phyloP scores from a whole-genome alignment of 441 rosid species.

The Melastoma candidum region DNA sequence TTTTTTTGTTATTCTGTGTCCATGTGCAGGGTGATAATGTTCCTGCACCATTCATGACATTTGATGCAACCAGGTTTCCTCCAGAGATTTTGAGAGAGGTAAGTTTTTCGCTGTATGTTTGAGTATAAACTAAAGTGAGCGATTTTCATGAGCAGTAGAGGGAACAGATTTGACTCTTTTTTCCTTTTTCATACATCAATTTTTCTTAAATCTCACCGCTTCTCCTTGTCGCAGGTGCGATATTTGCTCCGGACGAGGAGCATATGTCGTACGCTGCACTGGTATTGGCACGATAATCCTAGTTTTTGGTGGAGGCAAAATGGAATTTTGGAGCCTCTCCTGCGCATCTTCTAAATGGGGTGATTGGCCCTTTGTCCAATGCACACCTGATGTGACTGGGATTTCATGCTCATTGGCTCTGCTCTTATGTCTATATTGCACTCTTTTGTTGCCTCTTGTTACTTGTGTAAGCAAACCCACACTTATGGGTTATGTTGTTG shows the following conservation, averaged over 20 bases:
- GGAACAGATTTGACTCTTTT: conserved; percentile 17
- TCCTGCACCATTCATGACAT: conserved; percentile 87
- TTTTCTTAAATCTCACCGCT: conserved; percentile 41
- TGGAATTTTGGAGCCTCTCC: conserved; percentile 69
- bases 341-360: conserved; percentile 62
- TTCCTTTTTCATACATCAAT: conserved; percentile 15
- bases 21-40: conserved; percentile 70
- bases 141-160: conserved; percentile 17
- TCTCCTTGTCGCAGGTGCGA: conserved; percentile 93
- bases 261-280: conserved; percentile 94
- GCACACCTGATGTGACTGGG: conserved; percentile 71
- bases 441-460: conserved; percentile 69
- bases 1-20: conserved; percentile 6
- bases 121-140: conserved; percentile 8
- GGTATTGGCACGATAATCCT: conserved; percentile 61
- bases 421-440: conserved; percentile 59
- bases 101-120: conserved; percentile 21
- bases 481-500: conserved; percentile 26
- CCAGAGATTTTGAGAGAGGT: conserved; percentile 89
- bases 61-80: conserved; percentile 86
- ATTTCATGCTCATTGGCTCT: conserved; percentile 58
- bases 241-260: conserved; percentile 92
- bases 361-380: conserved; percentile 65
- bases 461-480: conserved; percentile 77
- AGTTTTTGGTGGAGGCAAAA: conserved; percentile 83